phyloP scores from a whole-genome alignment of 2,329 filamentous ascomycete genomes.

The Aspergillus proliferans region DNA sequence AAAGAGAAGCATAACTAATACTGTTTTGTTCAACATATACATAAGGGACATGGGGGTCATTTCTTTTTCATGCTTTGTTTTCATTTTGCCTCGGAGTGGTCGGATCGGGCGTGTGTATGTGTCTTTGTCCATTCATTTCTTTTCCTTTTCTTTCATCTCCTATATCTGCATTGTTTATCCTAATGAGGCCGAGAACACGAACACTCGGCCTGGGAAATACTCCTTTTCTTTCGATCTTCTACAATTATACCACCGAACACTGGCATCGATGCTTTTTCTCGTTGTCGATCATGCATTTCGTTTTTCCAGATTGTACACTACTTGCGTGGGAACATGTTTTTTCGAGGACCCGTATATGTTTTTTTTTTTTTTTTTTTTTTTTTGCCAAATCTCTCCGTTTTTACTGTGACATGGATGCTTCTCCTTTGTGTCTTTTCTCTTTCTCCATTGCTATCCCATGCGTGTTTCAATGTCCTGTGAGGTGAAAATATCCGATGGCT shows the following conservation, averaged over 20 bases:
- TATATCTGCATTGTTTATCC: constrained; percentile 17
- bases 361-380: constrained; percentile 10
- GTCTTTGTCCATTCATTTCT: constrained; percentile 13
- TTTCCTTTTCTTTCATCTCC: constrained; percentile 10
- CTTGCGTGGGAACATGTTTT: constrained; percentile 17
- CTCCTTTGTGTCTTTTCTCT: constrained; percentile 6
- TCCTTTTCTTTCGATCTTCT: constrained; percentile 15
- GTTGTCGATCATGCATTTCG: constrained; percentile 17
- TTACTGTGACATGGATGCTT: constrained; percentile 17
- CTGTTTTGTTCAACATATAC: constrained; percentile 30
- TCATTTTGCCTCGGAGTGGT: constrained; percentile 17
- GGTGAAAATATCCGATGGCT: constrained; percentile 9
- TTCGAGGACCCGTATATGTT: constrained; percentile 12
- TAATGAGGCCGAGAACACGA: constrained; percentile 19
- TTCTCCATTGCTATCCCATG: background rate
- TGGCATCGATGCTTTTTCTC: constrained; percentile 7
- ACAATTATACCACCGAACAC: constrained; percentile 16
- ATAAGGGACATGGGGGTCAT: constrained; percentile 32
- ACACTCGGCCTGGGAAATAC: constrained; percentile 18
- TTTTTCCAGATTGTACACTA: constrained; percentile 28
- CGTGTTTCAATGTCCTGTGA: constrained; percentile 3
- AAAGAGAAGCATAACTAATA: constrained; percentile 19
- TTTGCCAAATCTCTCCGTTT: constrained; percentile 11
- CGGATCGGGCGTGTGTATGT: constrained; percentile 22
- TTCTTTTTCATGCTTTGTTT: constrained; percentile 19